Percentiles rank a stretch among this genome's conserved stretches.
These are phyloP conservation scores for Phylloboletellus chloephorus DNA, from an alignment of 1,284 basidiomycete species.

Conservation along the genomic window DNA sequence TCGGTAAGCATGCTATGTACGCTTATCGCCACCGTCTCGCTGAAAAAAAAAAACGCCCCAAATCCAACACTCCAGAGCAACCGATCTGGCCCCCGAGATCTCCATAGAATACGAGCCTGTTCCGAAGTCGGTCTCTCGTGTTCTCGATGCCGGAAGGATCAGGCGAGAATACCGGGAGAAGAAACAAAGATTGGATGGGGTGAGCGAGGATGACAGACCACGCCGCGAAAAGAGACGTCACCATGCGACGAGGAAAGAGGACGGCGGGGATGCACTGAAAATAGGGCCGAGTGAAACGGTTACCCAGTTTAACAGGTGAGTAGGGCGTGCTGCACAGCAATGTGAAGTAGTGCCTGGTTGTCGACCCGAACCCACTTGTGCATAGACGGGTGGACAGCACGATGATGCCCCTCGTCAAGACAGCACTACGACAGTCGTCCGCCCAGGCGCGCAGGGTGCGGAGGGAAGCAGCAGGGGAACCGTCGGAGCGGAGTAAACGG, in stretches of 20 bases:
- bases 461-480: slow-evolving; percentile 37
- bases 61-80: slow-evolving; percentile 35
- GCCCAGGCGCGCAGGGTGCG: slow-evolving; percentile 43
- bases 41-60: slow-evolving; percentile 5
- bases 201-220: slow-evolving; percentile 28
- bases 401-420: slow-evolving; percentile 57
- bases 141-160: slow-evolving; percentile 57
- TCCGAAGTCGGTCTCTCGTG: slow-evolving; percentile 60
- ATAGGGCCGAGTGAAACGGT: slow-evolving; percentile 67
- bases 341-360: slow-evolving; percentile 9
- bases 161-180: slow-evolving; percentile 50
- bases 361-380: slow-evolving; percentile 6
- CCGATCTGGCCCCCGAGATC: slow-evolving; percentile 43
- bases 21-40: neutral
- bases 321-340: slow-evolving; percentile 10
- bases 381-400: slow-evolving; percentile 64
- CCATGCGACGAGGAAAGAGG: slow-evolving; percentile 18
- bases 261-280: slow-evolving; percentile 31
- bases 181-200: slow-evolving; percentile 41
- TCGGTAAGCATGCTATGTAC: slow-evolving; percentile 32
- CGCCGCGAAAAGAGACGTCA: slow-evolving; percentile 37
- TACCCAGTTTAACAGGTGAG: slow-evolving; percentile 67
- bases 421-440: slow-evolving; percentile 56
- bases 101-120: slow-evolving; percentile 49
- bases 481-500: slow-evolving; percentile 16